Evolutionary conservation across 257 asterid species (phyloP).

Genomic region (Fraxinus cuspidata): DNA sequence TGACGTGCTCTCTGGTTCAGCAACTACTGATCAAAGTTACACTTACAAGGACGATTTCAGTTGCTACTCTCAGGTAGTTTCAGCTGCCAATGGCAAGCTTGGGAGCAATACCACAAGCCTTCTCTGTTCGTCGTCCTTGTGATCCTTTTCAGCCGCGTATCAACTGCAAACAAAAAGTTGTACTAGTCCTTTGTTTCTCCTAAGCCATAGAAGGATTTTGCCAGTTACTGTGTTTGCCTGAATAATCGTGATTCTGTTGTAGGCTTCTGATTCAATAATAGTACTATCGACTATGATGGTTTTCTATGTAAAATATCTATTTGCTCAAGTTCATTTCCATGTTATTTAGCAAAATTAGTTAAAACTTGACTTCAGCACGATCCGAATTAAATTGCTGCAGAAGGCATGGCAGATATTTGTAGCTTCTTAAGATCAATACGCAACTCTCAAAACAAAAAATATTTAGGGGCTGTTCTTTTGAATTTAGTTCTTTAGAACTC

Average conservation of each 20-base stretch:
- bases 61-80: constrained; percentile 50
- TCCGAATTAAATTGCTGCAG: too few relatives aligned
- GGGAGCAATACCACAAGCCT: constrained; percentile 33
- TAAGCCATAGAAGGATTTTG: not conserved
- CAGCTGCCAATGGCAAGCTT: constrained; percentile 49
- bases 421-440: too few relatives aligned
- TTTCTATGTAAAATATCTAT: not conserved
- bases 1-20: constrained; percentile 64
- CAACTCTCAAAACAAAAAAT: too few relatives aligned
- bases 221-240: not conserved
- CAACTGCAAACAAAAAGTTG: constrained; percentile 1
- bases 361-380: too few relatives aligned
- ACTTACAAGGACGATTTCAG: constrained; percentile 30
- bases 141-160: not conserved
- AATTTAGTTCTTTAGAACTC: too few relatives aligned
- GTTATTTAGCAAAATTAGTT: too few relatives aligned
- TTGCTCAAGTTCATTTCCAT: too few relatives aligned
- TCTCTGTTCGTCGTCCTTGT: constrained; percentile 39
- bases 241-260: not conserved
- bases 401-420: too few relatives aligned
- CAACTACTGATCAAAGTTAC: constrained; percentile 51
- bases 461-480: too few relatives aligned
- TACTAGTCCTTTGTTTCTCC: not conserved
- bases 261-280: not conserved
- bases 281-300: not conserved